phyloP scores from a whole-genome alignment of 2,329 filamentous ascomycete species.

The Alternaria incomplexa region DNA sequence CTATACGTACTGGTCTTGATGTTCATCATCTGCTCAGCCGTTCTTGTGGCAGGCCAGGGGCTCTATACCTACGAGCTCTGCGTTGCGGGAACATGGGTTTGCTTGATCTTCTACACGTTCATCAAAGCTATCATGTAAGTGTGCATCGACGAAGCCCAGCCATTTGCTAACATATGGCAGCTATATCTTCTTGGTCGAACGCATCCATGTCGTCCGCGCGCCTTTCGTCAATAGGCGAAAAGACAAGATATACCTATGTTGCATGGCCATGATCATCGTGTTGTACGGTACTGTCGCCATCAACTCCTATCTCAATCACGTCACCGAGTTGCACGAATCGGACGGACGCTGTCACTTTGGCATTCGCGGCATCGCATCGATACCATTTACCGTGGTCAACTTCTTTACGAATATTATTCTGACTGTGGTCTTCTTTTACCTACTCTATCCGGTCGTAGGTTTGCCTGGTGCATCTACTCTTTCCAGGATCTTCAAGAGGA shows the following conservation, averaged over 20 bases:
- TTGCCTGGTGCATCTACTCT: not conserved
- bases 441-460: conserved; percentile 34
- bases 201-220: conserved; percentile 45
- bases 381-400: conserved; percentile 46
- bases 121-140: conserved; percentile 37
- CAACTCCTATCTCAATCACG: conserved; percentile 35
- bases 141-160: too few species aligned
- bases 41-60: conserved; percentile 38
- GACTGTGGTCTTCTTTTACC: conserved; percentile 46
- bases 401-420: conserved; percentile 42
- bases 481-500: not conserved
- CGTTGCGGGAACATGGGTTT: conserved; percentile 43
- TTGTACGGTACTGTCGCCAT: conserved; percentile 31
- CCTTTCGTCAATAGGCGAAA: conserved; percentile 36
- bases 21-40: conserved; percentile 24
- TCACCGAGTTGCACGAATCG: conserved; percentile 31
- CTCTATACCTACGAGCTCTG: conserved; percentile 34
- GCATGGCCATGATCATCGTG: conserved; percentile 28
- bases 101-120: conserved; percentile 45
- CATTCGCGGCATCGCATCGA: conserved; percentile 38
- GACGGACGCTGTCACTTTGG: conserved; percentile 47
- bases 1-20: conserved; percentile 24
- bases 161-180: not conserved
- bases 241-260: conserved; percentile 43
- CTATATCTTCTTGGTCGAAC: conserved; percentile 50